phyloP scores from a whole-genome alignment of 305 asterid species.

The Solanum hybrid region DNA sequence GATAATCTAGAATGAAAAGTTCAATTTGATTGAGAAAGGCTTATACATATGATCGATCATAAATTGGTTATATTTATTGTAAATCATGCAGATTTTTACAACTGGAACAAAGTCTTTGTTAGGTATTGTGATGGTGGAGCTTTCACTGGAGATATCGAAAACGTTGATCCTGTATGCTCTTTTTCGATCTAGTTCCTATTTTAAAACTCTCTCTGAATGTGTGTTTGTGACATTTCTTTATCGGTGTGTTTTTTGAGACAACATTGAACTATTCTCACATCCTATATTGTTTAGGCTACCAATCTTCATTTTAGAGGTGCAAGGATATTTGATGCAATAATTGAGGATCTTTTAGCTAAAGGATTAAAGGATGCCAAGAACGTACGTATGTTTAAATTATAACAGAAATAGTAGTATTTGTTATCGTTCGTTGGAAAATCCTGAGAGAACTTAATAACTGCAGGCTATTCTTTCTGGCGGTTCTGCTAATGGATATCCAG shows the following conservation, averaged over 20 bases:
- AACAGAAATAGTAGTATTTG: not conserved
- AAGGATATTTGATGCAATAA: constrained; percentile 24
- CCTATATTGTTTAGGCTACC: constrained; percentile 27
- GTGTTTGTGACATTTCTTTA: not conserved
- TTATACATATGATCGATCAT: not conserved
- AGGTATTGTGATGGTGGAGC: constrained; percentile 3
- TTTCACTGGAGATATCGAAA: not conserved
- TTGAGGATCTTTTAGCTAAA: constrained; percentile 43
- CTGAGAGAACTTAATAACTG: not conserved
- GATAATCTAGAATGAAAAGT: not conserved
- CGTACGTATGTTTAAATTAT: constrained; percentile 31
- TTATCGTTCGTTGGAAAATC: not conserved
- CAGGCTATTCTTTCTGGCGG: constrained; percentile 65
- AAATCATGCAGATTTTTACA: not conserved
- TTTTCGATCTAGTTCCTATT: not conserved
- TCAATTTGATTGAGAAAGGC: not conserved
- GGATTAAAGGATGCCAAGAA: constrained; percentile 62
- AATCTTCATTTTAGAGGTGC: constrained; percentile 69
- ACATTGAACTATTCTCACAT: not conserved
- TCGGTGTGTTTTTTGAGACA: not conserved
- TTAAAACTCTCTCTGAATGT: not conserved
- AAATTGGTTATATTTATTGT: not conserved
- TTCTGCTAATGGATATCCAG: constrained; percentile 66
- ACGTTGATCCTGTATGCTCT: not conserved
- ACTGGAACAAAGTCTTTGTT: constrained; percentile 1